Conservation (phyloP, 2,329 filamentous ascomycete genomes). For the Trichoderma afroharzianum region DNA sequence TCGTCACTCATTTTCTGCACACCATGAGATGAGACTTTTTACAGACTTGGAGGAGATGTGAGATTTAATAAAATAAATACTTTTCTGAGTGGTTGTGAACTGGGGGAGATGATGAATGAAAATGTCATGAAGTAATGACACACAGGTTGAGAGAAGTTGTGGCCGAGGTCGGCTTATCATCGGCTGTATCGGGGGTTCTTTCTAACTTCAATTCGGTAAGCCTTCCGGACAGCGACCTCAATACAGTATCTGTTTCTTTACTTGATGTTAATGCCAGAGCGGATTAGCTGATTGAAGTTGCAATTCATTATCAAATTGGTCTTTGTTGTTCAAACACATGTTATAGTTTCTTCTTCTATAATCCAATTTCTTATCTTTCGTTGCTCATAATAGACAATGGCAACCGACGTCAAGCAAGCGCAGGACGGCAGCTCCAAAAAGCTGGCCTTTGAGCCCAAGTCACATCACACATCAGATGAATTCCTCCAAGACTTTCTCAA, state of each 20-base stretch:
- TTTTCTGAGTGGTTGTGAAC: background rate
- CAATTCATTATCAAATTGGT: background rate
- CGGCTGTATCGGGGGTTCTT: slow-evolving; percentile 24
- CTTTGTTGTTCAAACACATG: background rate
- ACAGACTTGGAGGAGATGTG: background rate
- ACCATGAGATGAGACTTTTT: background rate
- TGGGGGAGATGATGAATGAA: background rate
- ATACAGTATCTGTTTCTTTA: background rate
- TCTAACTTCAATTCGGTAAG: background rate
- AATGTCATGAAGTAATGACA: background rate
- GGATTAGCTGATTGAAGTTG: background rate
- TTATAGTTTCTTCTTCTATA: background rate
- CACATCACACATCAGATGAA: slow-evolving; percentile 65
- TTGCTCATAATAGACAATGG: slow-evolving; percentile 28
- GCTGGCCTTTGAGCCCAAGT: slow-evolving; percentile 45
- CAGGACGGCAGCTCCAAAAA: slow-evolving; percentile 39
- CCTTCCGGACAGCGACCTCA: background rate
- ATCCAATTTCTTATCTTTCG: background rate
- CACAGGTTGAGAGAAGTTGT: background rate
- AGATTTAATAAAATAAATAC: background rate
- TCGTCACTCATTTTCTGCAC: slow-evolving; percentile 39
- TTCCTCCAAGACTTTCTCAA: slow-evolving; percentile 72
- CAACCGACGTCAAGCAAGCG: slow-evolving; percentile 46
- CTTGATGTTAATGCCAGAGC: background rate
- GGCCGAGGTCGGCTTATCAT: slow-evolving; percentile 32